Conservation (phyloP, 2,329 filamentous ascomycete species). For the Clarireedia monteithiana region DNA sequence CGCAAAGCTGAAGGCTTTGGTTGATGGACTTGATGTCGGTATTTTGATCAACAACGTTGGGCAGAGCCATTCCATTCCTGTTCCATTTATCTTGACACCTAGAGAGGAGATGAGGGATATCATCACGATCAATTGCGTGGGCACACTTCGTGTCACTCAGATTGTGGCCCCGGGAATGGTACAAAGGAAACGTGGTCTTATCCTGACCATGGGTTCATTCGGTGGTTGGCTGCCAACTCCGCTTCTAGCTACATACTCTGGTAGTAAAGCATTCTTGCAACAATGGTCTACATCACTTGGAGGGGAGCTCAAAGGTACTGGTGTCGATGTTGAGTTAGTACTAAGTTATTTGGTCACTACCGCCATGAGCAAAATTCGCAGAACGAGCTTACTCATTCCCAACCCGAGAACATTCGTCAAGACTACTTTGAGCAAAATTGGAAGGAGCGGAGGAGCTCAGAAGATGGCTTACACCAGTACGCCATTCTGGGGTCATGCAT, state of each 20-base stretch:
- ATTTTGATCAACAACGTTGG: constrained; percentile 97
- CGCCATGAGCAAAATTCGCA: constrained; percentile 94
- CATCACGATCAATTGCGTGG: constrained; percentile 90
- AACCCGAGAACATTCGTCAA: constrained; percentile 76
- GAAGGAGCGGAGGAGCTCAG: constrained; percentile 68
- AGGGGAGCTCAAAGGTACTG: constrained; percentile 70
- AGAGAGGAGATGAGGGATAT: constrained; percentile 80
- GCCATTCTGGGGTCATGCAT: constrained; percentile 85
- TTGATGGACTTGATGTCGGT: constrained; percentile 70
- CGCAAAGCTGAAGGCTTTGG: constrained; percentile 57
- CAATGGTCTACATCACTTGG: constrained; percentile 87
- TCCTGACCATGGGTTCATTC: constrained; percentile 96
- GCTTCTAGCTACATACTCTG: constrained; percentile 89
- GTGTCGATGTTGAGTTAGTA: constrained; percentile 84
- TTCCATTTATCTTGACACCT: constrained; percentile 74
- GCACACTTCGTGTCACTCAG: constrained; percentile 82
- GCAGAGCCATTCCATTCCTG: constrained; percentile 86
- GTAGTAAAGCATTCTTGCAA: constrained; percentile 96
- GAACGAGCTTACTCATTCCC: constrained; percentile 69
- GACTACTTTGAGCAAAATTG: constrained; percentile 71
- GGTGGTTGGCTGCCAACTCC: constrained; percentile 89
- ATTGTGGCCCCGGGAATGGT: constrained; percentile 79
- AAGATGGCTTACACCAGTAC: constrained; percentile 76
- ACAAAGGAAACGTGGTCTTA: constrained; percentile 74
- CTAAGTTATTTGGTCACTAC: constrained; percentile 90